These are phyloP conservation scores for Parathielavia appendiculata DNA, from an alignment of 495 filamentous ascomycete genomes.

Conservation along the genomic window DNA sequence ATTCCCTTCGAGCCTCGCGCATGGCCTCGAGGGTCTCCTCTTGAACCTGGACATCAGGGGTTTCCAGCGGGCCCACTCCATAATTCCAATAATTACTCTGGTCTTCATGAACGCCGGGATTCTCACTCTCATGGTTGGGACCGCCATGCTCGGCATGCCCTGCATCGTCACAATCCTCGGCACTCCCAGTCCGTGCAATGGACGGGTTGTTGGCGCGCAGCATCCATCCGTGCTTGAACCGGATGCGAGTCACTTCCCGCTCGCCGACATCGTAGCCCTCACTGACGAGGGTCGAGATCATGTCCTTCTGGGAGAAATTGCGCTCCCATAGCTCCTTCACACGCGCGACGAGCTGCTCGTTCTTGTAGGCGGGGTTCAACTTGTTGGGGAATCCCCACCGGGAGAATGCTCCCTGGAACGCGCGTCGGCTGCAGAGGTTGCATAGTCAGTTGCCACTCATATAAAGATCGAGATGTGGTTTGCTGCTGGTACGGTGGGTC, in stretches of 20 bases:
- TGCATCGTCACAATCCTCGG: conserved; percentile 24
- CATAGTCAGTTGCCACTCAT: conserved; percentile 14
- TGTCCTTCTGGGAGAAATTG: conserved; percentile 64
- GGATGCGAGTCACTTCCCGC: conserved; percentile 60
- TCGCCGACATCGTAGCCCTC: conserved; percentile 70
- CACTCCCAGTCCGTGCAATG: neutral
- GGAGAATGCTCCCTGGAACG: conserved; percentile 68
- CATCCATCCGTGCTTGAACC: conserved; percentile 59
- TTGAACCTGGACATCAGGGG: conserved; percentile 9
- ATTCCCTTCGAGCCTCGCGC: conserved; percentile 48
- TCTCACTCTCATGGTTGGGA: neutral
- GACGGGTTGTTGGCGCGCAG: conserved; percentile 56
- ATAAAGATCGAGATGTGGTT: neutral
- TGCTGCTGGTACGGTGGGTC: neutral
- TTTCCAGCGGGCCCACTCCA: neutral
- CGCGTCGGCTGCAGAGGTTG: conserved; percentile 54
- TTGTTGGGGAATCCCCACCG: conserved; percentile 74
- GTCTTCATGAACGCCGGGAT: neutral
- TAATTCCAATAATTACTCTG: conserved; percentile 4
- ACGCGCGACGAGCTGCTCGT: conserved; percentile 57
- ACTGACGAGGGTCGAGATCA: conserved; percentile 59
- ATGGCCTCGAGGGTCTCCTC: conserved; percentile 15
- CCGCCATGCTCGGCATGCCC: conserved; percentile 3
- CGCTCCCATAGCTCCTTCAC: conserved; percentile 72
- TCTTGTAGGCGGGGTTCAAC: conserved; percentile 63